Base-by-base conservation (phyloP, 805 yeast genomes). In the Myxozyma mucilagina region DNA sequence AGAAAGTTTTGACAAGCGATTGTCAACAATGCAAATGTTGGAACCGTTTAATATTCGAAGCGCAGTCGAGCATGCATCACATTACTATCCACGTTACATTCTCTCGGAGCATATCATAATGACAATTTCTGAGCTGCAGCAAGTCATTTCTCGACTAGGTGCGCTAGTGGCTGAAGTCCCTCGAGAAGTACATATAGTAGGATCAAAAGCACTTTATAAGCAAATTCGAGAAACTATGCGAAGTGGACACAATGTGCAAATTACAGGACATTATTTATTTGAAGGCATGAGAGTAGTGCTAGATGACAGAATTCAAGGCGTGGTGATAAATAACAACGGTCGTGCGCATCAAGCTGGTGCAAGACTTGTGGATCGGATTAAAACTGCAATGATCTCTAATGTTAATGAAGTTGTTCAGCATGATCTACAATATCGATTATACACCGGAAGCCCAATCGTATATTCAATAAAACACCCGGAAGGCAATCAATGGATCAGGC, bases 231-330 rank as follows among this genome's bases (percentile, higher is more conserved):
- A 43, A 11, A 47, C 57, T 16, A 45, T 53, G 34, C 10, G 49
- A 10, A 38, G 49, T 36, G 57, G 57, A 2, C 57, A 53, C 24
- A 43, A 53, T 35, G 51, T 53, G 36, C 31, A 42, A 48, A 52
- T 52, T 47, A 52, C 42, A 5, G 56, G 56, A n/a, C 38, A 34
- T 32, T 52, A 42, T 18, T 11, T 52, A 31, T 53, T 53, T 29
- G 57, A 53, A n/a, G 57, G 50, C n/a, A 34, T 53, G 45, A 14
- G 57, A 24, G 50, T 53, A 11, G 44, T 31, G 18, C 45, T 53
- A 8, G 57, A 53, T 44, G 57, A 43, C 18, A 42, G 57, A 42
- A 53, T 53, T 8, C 57, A 43, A 36, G 57, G 48, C 4, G 13
- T 44, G 4, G 18, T 53, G n/a, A 20, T 53, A 29, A 44, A 53